Evolutionary conservation across 2,329 filamentous ascomycete genomes (phyloP), one percentile per base, ranked within the genome.

Genomic region (Fusarium neocosmosporiellum): DNA sequence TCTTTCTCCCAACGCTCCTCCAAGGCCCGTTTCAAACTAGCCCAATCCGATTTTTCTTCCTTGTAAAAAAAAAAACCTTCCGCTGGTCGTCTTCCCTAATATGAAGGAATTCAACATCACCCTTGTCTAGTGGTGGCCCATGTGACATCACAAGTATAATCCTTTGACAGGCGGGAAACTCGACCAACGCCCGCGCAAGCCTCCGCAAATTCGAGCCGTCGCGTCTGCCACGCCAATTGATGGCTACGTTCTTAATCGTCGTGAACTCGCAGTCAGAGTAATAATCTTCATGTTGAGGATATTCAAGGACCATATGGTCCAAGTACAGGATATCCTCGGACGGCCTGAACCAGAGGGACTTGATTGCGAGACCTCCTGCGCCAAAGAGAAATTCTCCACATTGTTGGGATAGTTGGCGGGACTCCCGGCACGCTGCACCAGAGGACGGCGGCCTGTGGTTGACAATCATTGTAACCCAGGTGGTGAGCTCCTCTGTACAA

Each of bases 311-410:
- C 16, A 10, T 50, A 50, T n/a, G 6, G 18, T 39, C 36, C 18
- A 24, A 70, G 33, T 70, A 70, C 9, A 67, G 2, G 9, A 67
- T 59, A 16, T 70, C 68, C 4, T 3, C 29, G 6, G 33, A 37
- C 9, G 50, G 41, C 2, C 20, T 41, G 11, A 66, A 37, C 27
- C 50, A 65, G 20, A 70, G 41, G 7, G 61, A 62, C 5, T 62
- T 66, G 8, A 43, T 41, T 8, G 27, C 16, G 1, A 57, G 50
- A 2, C 1, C 5, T 8, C 20, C 1, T 7, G 10, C 6, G 3
- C 67, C 62, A 24, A 70, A 65, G 5, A 37, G 22, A 8, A 14
- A 34, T 2, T 1, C 1, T 4, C 57, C 59, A 4, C 9, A 11
- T 0, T 5, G 7, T 2, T 14, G 27, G n/a, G 43, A 34, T 11